phyloP scores from a whole-genome alignment of 192 early-diverging fungal genomes.

The Radiomyces spectabilis region DNA sequence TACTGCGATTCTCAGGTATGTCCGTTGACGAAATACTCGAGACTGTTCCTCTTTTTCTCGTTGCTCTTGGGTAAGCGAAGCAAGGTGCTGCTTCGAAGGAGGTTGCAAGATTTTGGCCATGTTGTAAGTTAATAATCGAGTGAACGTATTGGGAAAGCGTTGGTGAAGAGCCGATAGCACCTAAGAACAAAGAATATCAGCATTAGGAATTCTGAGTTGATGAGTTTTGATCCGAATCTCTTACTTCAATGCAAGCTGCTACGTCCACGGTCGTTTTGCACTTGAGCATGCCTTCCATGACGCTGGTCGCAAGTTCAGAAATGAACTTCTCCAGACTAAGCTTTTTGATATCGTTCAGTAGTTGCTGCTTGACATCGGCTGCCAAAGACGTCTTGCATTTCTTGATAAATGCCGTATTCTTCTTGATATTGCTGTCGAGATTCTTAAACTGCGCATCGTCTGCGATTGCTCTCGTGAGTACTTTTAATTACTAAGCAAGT shows the following conservation, averaged over 20 bases:
- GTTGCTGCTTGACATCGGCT: constrained; percentile 56
- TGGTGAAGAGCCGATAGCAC: constrained; percentile 78
- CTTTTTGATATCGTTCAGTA: constrained; percentile 72
- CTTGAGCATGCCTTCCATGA: constrained; percentile 64
- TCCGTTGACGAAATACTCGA: constrained; percentile 57
- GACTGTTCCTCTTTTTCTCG: constrained; percentile 79
- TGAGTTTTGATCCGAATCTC: background rate
- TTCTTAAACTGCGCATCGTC: constrained; percentile 42
- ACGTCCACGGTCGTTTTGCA: constrained; percentile 71
- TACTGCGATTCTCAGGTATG: constrained; percentile 58
- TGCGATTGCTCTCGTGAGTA: background rate
- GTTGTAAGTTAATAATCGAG: constrained; percentile 52
- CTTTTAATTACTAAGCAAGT: background rate
- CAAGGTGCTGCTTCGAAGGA: constrained; percentile 47
- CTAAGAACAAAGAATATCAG: constrained; percentile 14
- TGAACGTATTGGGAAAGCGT: constrained; percentile 82
- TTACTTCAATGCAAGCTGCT: constrained; percentile 71
- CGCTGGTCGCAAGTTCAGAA: constrained; percentile 81
- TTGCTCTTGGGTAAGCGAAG: constrained; percentile 63
- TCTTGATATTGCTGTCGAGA: constrained; percentile 95
- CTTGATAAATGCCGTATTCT: constrained; percentile 93
- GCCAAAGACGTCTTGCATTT: constrained; percentile 74
- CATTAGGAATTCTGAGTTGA: background rate
- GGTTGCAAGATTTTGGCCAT: constrained; percentile 62
- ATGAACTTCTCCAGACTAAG: constrained; percentile 97